Evolutionary conservation across 345 rosid genomes (phyloP).

Genomic region (Eucalyptus pauciflora): DNA sequence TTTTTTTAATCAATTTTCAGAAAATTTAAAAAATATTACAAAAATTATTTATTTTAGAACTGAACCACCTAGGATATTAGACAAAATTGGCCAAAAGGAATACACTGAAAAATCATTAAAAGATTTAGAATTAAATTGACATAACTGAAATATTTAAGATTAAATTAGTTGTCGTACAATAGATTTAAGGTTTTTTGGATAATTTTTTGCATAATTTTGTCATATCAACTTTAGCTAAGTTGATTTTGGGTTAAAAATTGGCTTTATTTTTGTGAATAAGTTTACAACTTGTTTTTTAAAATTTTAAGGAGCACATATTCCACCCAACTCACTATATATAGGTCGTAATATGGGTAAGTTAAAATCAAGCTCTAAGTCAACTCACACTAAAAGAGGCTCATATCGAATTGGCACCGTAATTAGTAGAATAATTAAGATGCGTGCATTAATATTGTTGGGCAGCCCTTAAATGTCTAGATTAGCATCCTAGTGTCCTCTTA

Average conservation of each 20-base stretch:
- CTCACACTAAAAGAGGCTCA: neutral
- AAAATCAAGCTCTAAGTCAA: neutral
- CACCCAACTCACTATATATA: neutral
- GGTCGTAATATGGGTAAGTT: neutral
- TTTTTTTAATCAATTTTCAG: neutral
- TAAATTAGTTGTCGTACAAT: accelerated
- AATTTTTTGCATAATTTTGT: neutral
- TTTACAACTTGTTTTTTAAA: neutral
- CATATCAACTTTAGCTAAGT: neutral
- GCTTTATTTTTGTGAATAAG: neutral
- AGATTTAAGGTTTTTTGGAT: neutral
- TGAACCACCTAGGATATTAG: too few species aligned
- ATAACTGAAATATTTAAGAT: accelerated
- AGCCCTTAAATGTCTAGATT: neutral
- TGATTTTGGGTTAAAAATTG: neutral
- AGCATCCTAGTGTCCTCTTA: neutral
- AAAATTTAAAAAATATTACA: too few species aligned
- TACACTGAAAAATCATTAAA: neutral
- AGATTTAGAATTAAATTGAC: accelerated
- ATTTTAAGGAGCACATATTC: neutral
- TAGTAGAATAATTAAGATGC: neutral
- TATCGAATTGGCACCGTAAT: neutral
- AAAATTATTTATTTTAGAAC: too few species aligned
- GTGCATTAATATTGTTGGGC: neutral
- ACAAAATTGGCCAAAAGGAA: neutral